Percentiles rank a stretch among this genome's conserved stretches.
phyloP scores from a whole-genome alignment of 495 filamentous ascomycete genomes.

The Neurospora hispaniola region DNA sequence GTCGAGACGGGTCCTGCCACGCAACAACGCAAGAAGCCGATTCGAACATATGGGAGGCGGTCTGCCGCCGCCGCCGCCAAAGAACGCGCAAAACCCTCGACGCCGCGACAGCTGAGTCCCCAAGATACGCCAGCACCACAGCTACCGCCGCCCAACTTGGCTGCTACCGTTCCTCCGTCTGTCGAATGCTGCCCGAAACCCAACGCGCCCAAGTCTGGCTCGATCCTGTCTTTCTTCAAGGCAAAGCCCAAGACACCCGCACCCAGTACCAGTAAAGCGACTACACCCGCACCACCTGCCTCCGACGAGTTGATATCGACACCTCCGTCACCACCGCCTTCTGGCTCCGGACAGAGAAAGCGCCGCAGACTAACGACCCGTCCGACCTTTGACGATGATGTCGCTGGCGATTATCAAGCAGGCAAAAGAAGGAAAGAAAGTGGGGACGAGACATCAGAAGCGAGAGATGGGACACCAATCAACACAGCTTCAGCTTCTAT shows the following conservation, averaged over 20 bases:
- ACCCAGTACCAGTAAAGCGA: slow-evolving; percentile 4
- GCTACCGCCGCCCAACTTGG: not conserved
- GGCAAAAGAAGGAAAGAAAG: not conserved
- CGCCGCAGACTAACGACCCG: slow-evolving; percentile 29
- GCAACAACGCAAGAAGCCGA: slow-evolving; percentile 20
- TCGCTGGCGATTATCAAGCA: not conserved
- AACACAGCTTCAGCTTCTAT: not conserved
- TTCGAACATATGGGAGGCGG: slow-evolving; percentile 36
- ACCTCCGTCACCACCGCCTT: slow-evolving; percentile 18
- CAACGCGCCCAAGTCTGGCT: slow-evolving; percentile 17
- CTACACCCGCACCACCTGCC: not conserved
- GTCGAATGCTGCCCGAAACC: not conserved
- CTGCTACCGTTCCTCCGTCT: not conserved
- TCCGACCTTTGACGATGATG: slow-evolving; percentile 1
- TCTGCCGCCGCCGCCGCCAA: slow-evolving; percentile 3
- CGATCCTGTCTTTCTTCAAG: slow-evolving; percentile 36
- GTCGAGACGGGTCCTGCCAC: not conserved
- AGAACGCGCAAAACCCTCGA: not conserved
- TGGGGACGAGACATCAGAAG: not conserved
- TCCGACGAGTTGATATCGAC: not conserved
- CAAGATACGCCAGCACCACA: not conserved
- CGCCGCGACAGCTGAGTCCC: not conserved
- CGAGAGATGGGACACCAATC: not conserved
- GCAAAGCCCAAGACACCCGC: slow-evolving; percentile 5
- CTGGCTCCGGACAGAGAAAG: slow-evolving; percentile 8